phyloP scores from a whole-genome alignment of 805 yeast species.

The Teunomyces atbi region DNA sequence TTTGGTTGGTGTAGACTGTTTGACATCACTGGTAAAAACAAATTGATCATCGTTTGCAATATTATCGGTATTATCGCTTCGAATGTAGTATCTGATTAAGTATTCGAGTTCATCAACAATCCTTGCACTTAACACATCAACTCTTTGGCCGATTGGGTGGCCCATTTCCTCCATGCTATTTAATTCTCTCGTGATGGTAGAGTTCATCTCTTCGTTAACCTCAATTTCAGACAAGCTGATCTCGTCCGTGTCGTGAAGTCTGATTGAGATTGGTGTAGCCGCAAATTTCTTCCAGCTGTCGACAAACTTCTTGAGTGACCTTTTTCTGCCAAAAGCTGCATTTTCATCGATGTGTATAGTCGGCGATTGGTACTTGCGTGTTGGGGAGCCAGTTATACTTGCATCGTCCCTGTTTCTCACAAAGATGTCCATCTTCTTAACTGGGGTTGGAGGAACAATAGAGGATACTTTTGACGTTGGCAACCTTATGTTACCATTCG shows the following conservation, averaged over 20 bases:
- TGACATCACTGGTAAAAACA: not conserved
- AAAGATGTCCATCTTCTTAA: conserved; percentile 52
- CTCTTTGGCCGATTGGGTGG: conserved; percentile 32
- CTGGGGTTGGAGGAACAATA: conserved; percentile 67
- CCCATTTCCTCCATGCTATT: conserved; percentile 10
- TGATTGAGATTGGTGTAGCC: conserved; percentile 4
- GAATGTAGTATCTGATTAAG: conserved; percentile 46
- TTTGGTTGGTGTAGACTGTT: not conserved
- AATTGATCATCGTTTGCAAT: conserved; percentile 16
- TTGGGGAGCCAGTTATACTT: conserved; percentile 11
- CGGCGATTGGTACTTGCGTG: conserved; percentile 5
- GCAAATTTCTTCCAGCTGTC: conserved; percentile 41
- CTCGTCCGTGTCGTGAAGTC: not conserved
- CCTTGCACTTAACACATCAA: conserved; percentile 68
- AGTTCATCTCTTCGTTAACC: conserved; percentile 2
- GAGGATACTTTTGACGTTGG: conserved; percentile 45
- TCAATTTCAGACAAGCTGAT: not conserved
- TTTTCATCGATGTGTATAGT: not conserved
- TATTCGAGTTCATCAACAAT: conserved; percentile 67
- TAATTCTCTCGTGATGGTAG: not conserved
- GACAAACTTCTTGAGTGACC: conserved; percentile 35
- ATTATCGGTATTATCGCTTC: conserved; percentile 10
- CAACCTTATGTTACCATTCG: conserved; percentile 50
- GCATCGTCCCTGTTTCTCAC: conserved; percentile 13
- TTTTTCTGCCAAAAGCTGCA: conserved; percentile 24